Conservation (phyloP, 371 early-diverging fungal species). For the Umbelopsis sp. region DNA sequence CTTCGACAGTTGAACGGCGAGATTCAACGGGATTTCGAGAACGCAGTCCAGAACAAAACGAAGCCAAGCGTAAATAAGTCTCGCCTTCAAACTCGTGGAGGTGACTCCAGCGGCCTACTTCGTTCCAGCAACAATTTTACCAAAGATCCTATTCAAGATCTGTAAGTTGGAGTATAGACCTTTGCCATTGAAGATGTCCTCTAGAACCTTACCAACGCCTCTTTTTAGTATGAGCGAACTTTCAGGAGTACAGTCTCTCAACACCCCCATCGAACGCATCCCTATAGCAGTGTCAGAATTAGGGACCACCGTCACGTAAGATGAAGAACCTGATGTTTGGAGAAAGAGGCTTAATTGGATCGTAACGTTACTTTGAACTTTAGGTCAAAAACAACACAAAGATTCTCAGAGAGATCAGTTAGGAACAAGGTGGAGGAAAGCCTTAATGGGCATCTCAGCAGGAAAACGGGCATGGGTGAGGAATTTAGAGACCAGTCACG, state of each 20-base stretch:
- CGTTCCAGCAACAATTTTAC: conserved; percentile 13
- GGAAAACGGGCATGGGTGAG: conserved; percentile 12
- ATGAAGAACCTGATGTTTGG: neutral
- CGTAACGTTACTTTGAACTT: too few species aligned
- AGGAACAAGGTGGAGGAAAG: conserved; percentile 37
- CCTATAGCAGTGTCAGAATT: neutral
- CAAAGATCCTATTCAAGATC: conserved; percentile 18
- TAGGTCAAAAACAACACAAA: neutral
- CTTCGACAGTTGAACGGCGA: conserved; percentile 31
- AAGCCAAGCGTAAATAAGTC: conserved; percentile 25
- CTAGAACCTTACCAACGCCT: too few species aligned
- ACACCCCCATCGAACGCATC: neutral
- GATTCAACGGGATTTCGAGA: conserved; percentile 42
- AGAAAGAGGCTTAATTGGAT: too few species aligned
- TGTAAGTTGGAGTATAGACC: conserved; percentile 14
- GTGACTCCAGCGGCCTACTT: neutral
- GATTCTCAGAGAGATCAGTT: conserved; percentile 30
- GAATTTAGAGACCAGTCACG: conserved; percentile 6
- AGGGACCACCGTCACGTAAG: neutral
- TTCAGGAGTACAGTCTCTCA: neutral
- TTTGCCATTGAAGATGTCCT: too few species aligned
- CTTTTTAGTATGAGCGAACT: conserved; percentile 21
- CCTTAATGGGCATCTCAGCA: conserved; percentile 33
- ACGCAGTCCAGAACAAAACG: conserved; percentile 25
- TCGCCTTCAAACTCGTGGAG: neutral